A percentile compares a stretch with the other conserved stretches of the same genome.
Conservation (phyloP, 352 stramenopile genomes). For the Globisporangium megalacanthum region DNA sequence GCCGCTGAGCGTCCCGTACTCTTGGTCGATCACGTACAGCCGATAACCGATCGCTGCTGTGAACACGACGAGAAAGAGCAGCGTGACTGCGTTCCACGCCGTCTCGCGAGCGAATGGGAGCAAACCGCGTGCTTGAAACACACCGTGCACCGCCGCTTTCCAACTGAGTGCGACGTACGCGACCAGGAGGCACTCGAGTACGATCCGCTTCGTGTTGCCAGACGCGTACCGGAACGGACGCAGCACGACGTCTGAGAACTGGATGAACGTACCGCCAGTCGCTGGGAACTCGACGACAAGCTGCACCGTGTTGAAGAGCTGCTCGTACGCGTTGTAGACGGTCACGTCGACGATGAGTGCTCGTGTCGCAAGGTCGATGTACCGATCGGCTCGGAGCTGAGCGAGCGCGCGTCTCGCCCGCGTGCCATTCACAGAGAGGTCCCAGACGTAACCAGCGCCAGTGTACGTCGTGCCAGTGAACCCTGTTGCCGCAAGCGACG, state of each 20-base stretch:
- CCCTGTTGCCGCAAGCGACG: slow-evolving; percentile 15
- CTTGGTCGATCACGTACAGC: slow-evolving; percentile 44
- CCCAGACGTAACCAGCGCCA: slow-evolving; percentile 55
- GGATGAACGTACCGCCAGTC: slow-evolving; percentile 43
- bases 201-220: slow-evolving; percentile 24
- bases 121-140: slow-evolving; percentile 24
- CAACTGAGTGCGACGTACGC: slow-evolving; percentile 36
- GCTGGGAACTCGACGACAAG: slow-evolving; percentile 59
- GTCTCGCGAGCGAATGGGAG: slow-evolving; percentile 23
- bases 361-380: slow-evolving; percentile 55
- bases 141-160: slow-evolving; percentile 26
- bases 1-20: slow-evolving; percentile 50
- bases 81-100: slow-evolving; percentile 35
- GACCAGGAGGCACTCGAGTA: slow-evolving; percentile 49
- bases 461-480: slow-evolving; percentile 37
- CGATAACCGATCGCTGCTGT: slow-evolving; percentile 40
- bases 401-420: slow-evolving; percentile 20
- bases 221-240: slow-evolving; percentile 53
- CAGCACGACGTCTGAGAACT: slow-evolving; percentile 38
- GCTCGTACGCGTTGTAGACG: slow-evolving; percentile 57
- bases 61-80: slow-evolving; percentile 40
- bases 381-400: slow-evolving; percentile 33
- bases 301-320: slow-evolving; percentile 60
- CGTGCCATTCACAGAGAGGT: slow-evolving; percentile 34
- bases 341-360: slow-evolving; percentile 59